Conservation (phyloP, 2,329 filamentous ascomycete species). For the Hypoxylon sp. region DNA sequence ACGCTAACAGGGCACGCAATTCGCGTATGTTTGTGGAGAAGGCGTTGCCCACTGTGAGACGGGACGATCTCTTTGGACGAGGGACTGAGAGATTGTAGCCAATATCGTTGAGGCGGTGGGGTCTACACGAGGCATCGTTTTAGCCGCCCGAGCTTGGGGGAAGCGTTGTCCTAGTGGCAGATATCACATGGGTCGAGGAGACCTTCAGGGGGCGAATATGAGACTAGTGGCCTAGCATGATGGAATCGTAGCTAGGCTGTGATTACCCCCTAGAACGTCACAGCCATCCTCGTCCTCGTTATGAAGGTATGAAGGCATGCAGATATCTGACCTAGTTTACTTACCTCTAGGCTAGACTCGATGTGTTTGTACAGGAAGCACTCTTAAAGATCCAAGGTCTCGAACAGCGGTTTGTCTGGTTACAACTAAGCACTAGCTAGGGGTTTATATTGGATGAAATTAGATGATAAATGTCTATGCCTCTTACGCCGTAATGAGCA, state of each 20-base stretch:
- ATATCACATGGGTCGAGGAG: neutral
- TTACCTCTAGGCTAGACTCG: neutral
- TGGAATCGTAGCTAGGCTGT: neutral
- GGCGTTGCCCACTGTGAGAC: slow-evolving; percentile 6
- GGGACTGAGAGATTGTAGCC: neutral
- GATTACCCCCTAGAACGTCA: no score
- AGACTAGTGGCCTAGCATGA: neutral
- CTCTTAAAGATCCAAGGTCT: neutral
- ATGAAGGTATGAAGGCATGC: no score
- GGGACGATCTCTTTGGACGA: slow-evolving; percentile 9
- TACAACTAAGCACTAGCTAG: neutral
- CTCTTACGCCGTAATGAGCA: neutral
- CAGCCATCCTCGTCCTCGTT: no score
- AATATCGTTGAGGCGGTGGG: slow-evolving; percentile 6
- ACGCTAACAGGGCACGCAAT: slow-evolving; percentile 3
- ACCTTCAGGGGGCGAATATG: neutral
- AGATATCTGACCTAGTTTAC: no score
- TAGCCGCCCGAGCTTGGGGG: slow-evolving; percentile 1
- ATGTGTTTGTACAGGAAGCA: neutral
- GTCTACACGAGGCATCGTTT: slow-evolving; percentile 8
- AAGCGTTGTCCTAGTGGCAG: slow-evolving; percentile 7
- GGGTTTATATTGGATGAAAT: neutral
- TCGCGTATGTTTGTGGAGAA: slow-evolving; percentile 13
- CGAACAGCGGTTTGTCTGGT: neutral
- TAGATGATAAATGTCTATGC: neutral